Conservation (phyloP, 352 stramenopile species). For the Globisporangium yorkense region DNA sequence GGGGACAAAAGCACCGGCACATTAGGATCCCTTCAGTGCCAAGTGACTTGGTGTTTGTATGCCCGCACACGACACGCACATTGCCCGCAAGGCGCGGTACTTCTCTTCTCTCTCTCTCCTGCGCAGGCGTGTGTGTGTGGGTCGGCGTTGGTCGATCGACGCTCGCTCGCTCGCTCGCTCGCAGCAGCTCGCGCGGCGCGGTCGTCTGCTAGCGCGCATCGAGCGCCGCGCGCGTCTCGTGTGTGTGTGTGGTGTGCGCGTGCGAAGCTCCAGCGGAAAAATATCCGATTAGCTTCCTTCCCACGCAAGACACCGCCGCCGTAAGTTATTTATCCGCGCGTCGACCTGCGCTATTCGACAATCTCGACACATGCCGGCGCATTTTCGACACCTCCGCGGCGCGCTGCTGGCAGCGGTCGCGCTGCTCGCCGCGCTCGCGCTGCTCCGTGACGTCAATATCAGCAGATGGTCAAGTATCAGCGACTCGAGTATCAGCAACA, state of each 20-base stretch:
- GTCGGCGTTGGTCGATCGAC: no score
- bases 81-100: background rate
- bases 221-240: no score
- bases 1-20: conserved; percentile 1
- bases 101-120: conserved; percentile 10
- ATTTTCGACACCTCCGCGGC: background rate
- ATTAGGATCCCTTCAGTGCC: background rate
- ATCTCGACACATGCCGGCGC: background rate
- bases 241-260: background rate
- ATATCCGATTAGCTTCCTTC: background rate
- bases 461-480: background rate
- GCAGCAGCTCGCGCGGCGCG: no score
- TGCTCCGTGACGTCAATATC: background rate
- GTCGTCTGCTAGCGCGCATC: no score
- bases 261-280: background rate
- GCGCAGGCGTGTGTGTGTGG: background rate
- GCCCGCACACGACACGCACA: background rate
- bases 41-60: background rate
- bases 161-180: no score
- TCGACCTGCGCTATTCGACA: background rate
- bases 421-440: background rate
- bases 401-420: background rate
- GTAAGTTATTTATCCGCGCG: background rate
- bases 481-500: background rate
- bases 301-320: no score